Conservation (phyloP, 1,284 basidiomycete genomes). For the Amylostereum areolatum region DNA sequence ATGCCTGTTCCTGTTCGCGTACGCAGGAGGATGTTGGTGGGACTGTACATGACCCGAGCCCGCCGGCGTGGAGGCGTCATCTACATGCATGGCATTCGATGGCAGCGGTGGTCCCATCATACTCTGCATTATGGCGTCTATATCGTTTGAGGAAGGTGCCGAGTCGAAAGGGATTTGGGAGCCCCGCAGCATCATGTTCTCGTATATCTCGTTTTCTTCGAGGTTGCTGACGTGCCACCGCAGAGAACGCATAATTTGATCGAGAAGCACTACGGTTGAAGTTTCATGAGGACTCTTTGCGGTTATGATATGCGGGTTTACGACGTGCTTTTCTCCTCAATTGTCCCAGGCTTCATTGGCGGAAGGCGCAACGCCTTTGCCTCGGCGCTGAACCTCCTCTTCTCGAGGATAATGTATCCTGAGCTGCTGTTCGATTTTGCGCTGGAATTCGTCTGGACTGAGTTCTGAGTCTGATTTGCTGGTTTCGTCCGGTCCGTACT, state of each 20-base stretch:
- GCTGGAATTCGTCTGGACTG: slow-evolving; percentile 42
- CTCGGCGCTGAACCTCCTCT: slow-evolving; percentile 39
- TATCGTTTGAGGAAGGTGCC: slow-evolving; percentile 46
- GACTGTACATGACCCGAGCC: no score
- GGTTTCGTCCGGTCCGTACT: slow-evolving; percentile 58
- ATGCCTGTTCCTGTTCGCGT: no score
- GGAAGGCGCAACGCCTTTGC: slow-evolving; percentile 32
- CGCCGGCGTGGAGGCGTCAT: no score
- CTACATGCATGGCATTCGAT: no score
- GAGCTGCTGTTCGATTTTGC: slow-evolving; percentile 43
- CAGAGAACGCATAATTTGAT: slow-evolving; percentile 46
- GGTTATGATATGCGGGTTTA: no score
- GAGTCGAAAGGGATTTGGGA: slow-evolving; percentile 46
- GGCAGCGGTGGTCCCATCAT: slow-evolving; percentile 38
- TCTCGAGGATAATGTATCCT: slow-evolving; percentile 33
- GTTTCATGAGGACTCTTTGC: neutral
- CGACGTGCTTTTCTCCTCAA: slow-evolving; percentile 12
- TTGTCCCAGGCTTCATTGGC: neutral
- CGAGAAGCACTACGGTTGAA: slow-evolving; percentile 28
- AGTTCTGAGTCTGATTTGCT: slow-evolving; percentile 49
- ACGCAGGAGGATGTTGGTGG: no score
- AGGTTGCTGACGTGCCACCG: slow-evolving; percentile 44
- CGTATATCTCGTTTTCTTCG: slow-evolving; percentile 64
- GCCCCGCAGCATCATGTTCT: slow-evolving; percentile 50
- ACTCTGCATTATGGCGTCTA: slow-evolving; percentile 58